Evolutionary conservation across 2,329 filamentous ascomycete species (phyloP).

Genomic region (Epichloe hybrida): DNA sequence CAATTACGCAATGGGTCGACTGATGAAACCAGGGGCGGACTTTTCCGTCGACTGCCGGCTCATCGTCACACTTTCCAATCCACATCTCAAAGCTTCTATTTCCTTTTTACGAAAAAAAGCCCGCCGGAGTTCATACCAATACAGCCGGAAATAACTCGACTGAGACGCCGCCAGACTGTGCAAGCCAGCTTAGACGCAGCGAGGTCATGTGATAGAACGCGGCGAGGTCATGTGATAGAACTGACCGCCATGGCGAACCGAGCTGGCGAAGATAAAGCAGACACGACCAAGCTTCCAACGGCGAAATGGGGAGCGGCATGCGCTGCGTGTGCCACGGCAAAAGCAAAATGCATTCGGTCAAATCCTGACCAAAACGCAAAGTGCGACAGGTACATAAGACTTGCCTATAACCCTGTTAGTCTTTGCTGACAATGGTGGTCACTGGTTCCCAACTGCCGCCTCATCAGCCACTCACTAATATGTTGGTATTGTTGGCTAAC

Average conservation of each 20-base stretch:
- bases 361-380: conserved; percentile 23
- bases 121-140: conserved; percentile 9
- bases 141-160: not conserved
- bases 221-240: conserved; percentile 3
- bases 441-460: not conserved
- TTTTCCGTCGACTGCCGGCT: conserved; percentile 4
- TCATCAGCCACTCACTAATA: not conserved
- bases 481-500: conserved; percentile 2
- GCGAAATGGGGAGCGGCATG: conserved; percentile 38
- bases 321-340: conserved; percentile 32
- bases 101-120: conserved; percentile 4
- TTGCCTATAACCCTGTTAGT: not conserved
- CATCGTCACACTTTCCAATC: not conserved
- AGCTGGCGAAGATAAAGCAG: conserved; percentile 1
- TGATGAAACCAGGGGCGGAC: conserved; percentile 6
- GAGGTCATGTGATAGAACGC: conserved; percentile 3
- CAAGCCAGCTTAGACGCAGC: not conserved
- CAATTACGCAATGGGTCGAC: conserved; percentile 4
- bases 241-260: conserved; percentile 2
- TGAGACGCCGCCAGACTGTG: not conserved
- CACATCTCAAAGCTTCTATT: not conserved
- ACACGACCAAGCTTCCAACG: conserved; percentile 20
- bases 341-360: conserved; percentile 36
- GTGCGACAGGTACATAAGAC: conserved; percentile 30
- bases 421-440: not conserved